A percentile compares a stretch with the other conserved stretches of the same genome.
phyloP scores from a whole-genome alignment of 805 yeast species.

The Kuraishia borneana region DNA sequence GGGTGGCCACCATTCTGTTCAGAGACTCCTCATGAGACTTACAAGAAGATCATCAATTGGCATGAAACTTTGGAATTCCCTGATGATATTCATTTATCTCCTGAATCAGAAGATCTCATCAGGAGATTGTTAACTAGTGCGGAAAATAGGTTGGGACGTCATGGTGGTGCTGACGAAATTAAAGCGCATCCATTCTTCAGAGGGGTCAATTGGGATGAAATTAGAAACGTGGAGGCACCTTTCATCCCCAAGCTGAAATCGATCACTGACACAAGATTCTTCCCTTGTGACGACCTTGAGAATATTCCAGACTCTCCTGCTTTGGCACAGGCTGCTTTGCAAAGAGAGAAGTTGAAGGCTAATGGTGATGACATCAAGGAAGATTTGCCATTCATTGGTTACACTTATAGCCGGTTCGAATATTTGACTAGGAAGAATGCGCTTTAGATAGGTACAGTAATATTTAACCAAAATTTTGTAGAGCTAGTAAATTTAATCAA shows the following conservation, averaged over 20 bases:
- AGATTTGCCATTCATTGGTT: slow-evolving; percentile 94
- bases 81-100: slow-evolving; percentile 80
- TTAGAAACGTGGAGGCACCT: slow-evolving; percentile 83
- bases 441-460: too few relatives aligned
- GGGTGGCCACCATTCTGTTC: slow-evolving; percentile 98
- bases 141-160: slow-evolving; percentile 74
- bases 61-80: slow-evolving; percentile 82
- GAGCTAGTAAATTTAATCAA: too few relatives aligned
- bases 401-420: slow-evolving; percentile 91
- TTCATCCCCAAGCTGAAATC: slow-evolving; percentile 86
- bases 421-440: slow-evolving; percentile 75
- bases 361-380: slow-evolving; percentile 49
- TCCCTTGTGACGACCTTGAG: slow-evolving; percentile 96
- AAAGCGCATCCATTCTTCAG: slow-evolving; percentile 86
- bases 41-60: slow-evolving; percentile 85
- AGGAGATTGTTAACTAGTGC: slow-evolving; percentile 65
- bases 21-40: slow-evolving; percentile 90
- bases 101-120: slow-evolving; percentile 82
- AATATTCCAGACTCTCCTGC: slow-evolving; percentile 89
- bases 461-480: too few relatives aligned
- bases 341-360: slow-evolving; percentile 39
- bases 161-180: slow-evolving; percentile 87
- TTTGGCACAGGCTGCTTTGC: slow-evolving; percentile 53
- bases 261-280: slow-evolving; percentile 91
- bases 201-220: slow-evolving; percentile 93